Evolutionary conservation across 2,329 filamentous ascomycete species (phyloP).

Genomic region (Domatiomyces catenatus): DNA sequence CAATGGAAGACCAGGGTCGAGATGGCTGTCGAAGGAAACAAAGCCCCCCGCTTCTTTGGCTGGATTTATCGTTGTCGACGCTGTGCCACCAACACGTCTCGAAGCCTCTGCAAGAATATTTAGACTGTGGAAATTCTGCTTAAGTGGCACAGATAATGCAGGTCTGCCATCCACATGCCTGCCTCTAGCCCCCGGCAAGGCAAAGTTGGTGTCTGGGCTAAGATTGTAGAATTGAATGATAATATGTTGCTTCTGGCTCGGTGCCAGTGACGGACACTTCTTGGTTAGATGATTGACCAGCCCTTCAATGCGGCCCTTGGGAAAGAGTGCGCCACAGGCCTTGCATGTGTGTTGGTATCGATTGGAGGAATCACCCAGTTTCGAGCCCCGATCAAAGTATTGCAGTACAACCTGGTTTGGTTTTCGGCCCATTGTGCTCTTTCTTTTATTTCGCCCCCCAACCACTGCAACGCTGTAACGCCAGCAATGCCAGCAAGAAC

Average conservation of each 20-base stretch:
- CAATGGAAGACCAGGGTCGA: slow-evolving; percentile 2
- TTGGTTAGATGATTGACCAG: slow-evolving; percentile 69
- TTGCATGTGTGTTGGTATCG: slow-evolving; percentile 86
- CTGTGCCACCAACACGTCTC: slow-evolving; percentile 46
- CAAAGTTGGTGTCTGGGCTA: slow-evolving; percentile 34
- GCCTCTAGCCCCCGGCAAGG: slow-evolving; percentile 12
- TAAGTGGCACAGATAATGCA: slow-evolving; percentile 28
- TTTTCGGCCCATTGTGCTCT: slow-evolving; percentile 57
- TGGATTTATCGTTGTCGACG: background rate
- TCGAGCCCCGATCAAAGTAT: slow-evolving; percentile 75
- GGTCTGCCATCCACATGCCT: slow-evolving; percentile 13
- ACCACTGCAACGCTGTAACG: background rate
- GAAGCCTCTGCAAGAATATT: slow-evolving; percentile 82
- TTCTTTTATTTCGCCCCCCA: background rate
- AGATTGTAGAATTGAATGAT: slow-evolving; percentile 58
- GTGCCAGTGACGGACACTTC: slow-evolving; percentile 65
- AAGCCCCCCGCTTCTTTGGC: slow-evolving; percentile 2
- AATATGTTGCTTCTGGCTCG: slow-evolving; percentile 60
- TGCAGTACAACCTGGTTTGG: slow-evolving; percentile 73
- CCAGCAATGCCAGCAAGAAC: too few relatives aligned
- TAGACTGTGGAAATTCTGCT: slow-evolving; percentile 59
- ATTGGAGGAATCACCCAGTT: slow-evolving; percentile 79
- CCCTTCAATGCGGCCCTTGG: slow-evolving; percentile 75
- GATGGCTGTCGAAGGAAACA: background rate
- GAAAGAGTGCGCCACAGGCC: slow-evolving; percentile 73